Evolutionary conservation across 768 basidiomycete species (phyloP).

Genomic region (Lactarius sanguifluus): DNA sequence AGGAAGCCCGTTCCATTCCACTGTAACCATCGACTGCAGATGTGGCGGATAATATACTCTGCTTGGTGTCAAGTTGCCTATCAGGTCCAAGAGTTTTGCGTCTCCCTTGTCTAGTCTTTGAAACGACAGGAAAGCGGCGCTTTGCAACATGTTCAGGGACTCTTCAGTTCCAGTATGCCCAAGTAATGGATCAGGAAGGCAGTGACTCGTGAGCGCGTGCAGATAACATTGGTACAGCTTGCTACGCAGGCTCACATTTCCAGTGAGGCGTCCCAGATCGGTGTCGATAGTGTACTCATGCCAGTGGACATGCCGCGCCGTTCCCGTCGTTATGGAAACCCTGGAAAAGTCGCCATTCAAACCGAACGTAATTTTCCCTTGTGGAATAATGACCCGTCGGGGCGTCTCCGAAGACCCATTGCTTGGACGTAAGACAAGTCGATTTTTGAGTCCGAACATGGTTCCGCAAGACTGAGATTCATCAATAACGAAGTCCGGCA

Average conservation of each 20-base stretch:
- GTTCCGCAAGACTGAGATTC: slow-evolving; percentile 34
- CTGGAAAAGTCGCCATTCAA: slow-evolving; percentile 1
- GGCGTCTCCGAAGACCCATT: background rate
- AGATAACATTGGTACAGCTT: slow-evolving; percentile 43
- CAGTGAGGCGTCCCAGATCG: slow-evolving; percentile 30
- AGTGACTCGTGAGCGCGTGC: slow-evolving; percentile 47
- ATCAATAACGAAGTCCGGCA: no score
- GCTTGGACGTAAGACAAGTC: slow-evolving; percentile 27
- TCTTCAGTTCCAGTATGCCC: no score
- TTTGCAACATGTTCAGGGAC: no score
- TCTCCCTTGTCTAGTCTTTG: slow-evolving; percentile 33
- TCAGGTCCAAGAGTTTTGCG: slow-evolving; percentile 1
- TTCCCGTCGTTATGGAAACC: background rate
- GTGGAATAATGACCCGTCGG: slow-evolving; percentile 18
- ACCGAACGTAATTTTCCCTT: background rate
- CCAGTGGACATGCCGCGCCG: slow-evolving; percentile 23
- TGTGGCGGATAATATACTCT: slow-evolving; percentile 9
- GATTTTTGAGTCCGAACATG: slow-evolving; percentile 44
- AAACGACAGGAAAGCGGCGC: slow-evolving; percentile 42
- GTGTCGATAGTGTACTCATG: slow-evolving; percentile 34
- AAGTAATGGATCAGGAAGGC: slow-evolving; percentile 34
- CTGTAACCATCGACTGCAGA: background rate
- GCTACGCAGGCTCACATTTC: slow-evolving; percentile 34
- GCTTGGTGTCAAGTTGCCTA: background rate
- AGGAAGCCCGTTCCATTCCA: slow-evolving; percentile 10